Evolutionary conservation across 306 rosid species (phyloP).

Genomic region (Cucumis cinereus): DNA sequence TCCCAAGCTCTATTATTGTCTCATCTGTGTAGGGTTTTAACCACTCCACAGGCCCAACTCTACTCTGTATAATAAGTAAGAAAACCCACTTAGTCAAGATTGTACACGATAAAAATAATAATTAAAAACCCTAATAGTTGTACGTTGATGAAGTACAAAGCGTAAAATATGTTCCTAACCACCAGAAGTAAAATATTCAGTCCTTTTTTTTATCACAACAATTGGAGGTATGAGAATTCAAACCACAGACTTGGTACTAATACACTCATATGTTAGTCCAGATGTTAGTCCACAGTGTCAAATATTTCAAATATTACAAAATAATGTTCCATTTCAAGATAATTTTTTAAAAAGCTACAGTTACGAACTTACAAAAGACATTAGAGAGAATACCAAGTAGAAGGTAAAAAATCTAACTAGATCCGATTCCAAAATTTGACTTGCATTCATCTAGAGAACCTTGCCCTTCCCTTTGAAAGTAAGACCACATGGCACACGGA

Average conservation of each 20-base stretch:
- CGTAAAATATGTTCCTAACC: neutral
- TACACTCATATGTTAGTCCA: no score
- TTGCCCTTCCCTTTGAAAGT: neutral
- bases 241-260: no score
- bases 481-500: neutral
- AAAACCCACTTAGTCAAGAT: constrained; percentile 7
- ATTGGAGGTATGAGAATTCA: no score
- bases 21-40: constrained; percentile 95
- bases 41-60: constrained; percentile 99
- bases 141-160: neutral
- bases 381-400: neutral
- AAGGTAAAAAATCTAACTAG: neutral
- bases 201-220: no score
- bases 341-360: neutral
- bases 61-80: constrained; percentile 51
- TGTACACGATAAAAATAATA: neutral
- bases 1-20: constrained; percentile 87
- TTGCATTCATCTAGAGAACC: neutral
- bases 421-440: neutral
- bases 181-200: neutral
- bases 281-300: neutral
- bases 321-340: neutral
- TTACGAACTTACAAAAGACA: neutral
- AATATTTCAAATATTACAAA: neutral
- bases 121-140: neutral